Conservation (phyloP, 176 grass and related monocot species). For the Zea luxurians region DNA sequence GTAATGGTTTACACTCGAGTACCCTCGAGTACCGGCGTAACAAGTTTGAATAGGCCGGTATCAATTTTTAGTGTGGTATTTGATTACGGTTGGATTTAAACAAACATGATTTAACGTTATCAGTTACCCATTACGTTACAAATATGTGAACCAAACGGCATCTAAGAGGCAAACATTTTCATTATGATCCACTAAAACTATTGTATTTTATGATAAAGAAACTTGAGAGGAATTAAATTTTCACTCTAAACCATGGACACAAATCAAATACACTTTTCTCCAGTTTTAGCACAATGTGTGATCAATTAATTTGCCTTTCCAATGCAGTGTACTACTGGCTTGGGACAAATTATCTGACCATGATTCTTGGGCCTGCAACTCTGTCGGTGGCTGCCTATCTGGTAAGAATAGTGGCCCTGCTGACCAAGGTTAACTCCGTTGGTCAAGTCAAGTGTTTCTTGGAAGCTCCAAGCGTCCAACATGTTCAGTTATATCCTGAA, state of each 20-base stretch:
- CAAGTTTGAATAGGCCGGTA: too few relatives aligned
- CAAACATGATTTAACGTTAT: too few relatives aligned
- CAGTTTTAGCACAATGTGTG: not conserved
- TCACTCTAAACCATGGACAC: slow-evolving; percentile 3
- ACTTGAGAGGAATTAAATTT: not conserved
- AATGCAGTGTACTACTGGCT: slow-evolving; percentile 65
- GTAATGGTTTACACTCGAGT: too few relatives aligned
- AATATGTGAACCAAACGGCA: too few relatives aligned
- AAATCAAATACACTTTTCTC: slow-evolving; percentile 7
- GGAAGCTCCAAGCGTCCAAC: not conserved
- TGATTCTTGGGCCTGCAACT: slow-evolving; percentile 48
- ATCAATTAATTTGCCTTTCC: slow-evolving; percentile 13
- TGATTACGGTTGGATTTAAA: too few relatives aligned
- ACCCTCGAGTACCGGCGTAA: too few relatives aligned
- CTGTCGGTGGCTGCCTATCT: slow-evolving; percentile 59
- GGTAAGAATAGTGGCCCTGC: slow-evolving; percentile 45
- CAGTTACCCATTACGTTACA: too few relatives aligned
- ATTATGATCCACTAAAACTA: slow-evolving; percentile 10
- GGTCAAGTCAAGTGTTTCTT: not conserved
- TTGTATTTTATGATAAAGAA: not conserved
- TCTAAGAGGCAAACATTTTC: not conserved
- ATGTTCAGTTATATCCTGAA: slow-evolving; percentile 9
- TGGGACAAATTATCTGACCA: slow-evolving; percentile 44
- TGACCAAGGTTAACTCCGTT: slow-evolving; percentile 22
- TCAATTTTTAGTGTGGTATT: too few relatives aligned